Percentiles rank a stretch among this genome's conserved stretches.
These are phyloP conservation scores for Mycena epipterygia DNA, from an alignment of 768 basidiomycete species.

Conservation along the genomic window DNA sequence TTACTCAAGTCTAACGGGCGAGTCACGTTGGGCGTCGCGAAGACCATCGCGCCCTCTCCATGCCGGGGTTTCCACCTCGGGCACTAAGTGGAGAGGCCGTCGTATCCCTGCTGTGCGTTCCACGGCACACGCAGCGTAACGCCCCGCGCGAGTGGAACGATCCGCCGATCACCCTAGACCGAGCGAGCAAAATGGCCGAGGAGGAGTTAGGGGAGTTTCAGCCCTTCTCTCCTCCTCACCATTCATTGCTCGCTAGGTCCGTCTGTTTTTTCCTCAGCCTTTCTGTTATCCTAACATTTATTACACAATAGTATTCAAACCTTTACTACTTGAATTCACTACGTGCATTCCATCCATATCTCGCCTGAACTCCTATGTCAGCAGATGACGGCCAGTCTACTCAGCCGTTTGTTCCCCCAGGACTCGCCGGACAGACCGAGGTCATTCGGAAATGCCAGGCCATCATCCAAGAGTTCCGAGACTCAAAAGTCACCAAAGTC, in stretches of 20 bases:
- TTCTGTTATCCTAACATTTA: neutral
- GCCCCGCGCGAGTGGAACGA: too few relatives aligned
- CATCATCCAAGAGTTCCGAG: neutral
- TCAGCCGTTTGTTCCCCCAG: neutral
- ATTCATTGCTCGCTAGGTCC: neutral
- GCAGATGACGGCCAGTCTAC: neutral
- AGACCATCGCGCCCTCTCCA: too few relatives aligned
- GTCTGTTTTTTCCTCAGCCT: neutral
- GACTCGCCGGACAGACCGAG: neutral
- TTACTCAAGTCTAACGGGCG: too few relatives aligned
- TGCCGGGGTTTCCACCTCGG: too few relatives aligned
- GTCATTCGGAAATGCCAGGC: neutral
- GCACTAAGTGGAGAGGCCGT: too few relatives aligned
- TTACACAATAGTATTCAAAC: neutral
- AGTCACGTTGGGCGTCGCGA: too few relatives aligned
- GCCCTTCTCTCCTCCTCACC: neutral
- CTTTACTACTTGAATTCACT: neutral
- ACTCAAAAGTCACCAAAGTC: neutral
- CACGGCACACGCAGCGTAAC: too few relatives aligned
- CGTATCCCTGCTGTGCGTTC: too few relatives aligned
- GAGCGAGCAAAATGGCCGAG: neutral
- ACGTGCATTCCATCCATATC: neutral
- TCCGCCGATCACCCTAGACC: too few relatives aligned
- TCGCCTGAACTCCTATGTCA: conserved; percentile 6
- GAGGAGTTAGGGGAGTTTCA: neutral